phyloP scores from a whole-genome alignment of 2,329 filamentous ascomycete species.

The Delphinella strobiligena region DNA sequence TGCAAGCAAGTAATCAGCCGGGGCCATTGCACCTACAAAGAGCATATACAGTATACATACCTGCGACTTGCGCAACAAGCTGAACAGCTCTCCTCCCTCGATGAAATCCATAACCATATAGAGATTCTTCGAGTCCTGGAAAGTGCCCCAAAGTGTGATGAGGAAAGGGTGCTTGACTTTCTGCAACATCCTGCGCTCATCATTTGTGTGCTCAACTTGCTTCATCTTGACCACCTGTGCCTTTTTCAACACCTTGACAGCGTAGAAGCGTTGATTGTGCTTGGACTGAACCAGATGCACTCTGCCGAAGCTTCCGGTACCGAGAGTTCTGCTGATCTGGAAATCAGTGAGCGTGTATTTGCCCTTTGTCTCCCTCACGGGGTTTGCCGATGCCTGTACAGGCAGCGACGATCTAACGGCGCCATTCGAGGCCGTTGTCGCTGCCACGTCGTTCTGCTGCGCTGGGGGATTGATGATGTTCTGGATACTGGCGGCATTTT shows the following conservation, averaged over 20 bases:
- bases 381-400: conserved; percentile 19
- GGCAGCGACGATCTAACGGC: neutral
- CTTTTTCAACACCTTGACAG: conserved; percentile 97
- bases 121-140: conserved; percentile 86
- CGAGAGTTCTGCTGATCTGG: conserved; percentile 76
- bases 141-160: conserved; percentile 96
- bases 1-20: too few species aligned
- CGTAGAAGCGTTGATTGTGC: conserved; percentile 97
- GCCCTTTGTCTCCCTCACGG: conserved; percentile 68
- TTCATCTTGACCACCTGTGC: conserved; percentile 99
- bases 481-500: conserved; percentile 69
- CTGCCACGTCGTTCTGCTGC: conserved; percentile 29
- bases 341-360: conserved; percentile 95
- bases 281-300: conserved; percentile 96
- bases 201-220: conserved; percentile 98
- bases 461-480: conserved; percentile 64
- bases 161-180: conserved; percentile 97
- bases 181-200: conserved; percentile 89
- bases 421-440: conserved; percentile 6
- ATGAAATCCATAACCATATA: conserved; percentile 99
- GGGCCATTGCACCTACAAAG: too few species aligned
- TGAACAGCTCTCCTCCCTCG: conserved; percentile 95
- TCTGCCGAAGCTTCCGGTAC: conserved; percentile 91
- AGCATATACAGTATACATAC: too few species aligned
- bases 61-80: conserved; percentile 81